phyloP scores from a whole-genome alignment of 306 rosid species.

The Casuarina cunninghamiana region DNA sequence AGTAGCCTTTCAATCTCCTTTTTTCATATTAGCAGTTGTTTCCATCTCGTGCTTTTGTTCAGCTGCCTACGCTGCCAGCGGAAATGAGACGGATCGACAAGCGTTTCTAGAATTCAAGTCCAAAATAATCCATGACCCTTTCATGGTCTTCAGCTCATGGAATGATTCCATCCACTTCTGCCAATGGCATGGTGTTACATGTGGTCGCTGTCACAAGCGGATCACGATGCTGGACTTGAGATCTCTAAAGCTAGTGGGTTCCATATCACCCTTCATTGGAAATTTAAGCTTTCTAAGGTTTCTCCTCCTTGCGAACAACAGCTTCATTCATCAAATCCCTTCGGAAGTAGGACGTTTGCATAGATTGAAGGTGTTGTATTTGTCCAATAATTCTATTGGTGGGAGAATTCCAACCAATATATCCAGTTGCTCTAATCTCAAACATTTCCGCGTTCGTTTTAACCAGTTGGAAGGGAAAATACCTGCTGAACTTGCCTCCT shows the following conservation, averaged over 20 bases:
- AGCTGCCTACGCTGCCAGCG: not conserved
- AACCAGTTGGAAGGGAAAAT: not conserved
- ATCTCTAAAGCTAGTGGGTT: not conserved
- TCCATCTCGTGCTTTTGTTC: not conserved
- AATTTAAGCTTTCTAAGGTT: too few species aligned
- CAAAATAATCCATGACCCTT: too few species aligned
- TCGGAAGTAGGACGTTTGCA: not conserved
- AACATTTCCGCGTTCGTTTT: fast-evolving
- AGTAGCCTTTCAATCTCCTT: too few species aligned
- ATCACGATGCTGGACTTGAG: not conserved
- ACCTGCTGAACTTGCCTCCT: not conserved
- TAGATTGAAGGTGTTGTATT: not conserved
- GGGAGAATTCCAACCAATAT: not conserved
- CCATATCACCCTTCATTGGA: not conserved
- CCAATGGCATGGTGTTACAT: not conserved
- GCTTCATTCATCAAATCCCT: too few species aligned
- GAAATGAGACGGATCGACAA: not conserved
- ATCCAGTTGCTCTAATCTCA: not conserved
- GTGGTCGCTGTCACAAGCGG: not conserved
- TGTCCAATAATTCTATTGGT: not conserved
- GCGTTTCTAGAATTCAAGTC: too few species aligned
- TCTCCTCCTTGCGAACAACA: too few species aligned
- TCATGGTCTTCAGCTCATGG: too few species aligned
- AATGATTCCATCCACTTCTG: too few species aligned
- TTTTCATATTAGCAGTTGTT: too few species aligned